A percentile compares a stretch with the other conserved stretches of the same genome.
Conservation (phyloP, 371 early-diverging fungal species). For the Rhizopus microsporus region DNA sequence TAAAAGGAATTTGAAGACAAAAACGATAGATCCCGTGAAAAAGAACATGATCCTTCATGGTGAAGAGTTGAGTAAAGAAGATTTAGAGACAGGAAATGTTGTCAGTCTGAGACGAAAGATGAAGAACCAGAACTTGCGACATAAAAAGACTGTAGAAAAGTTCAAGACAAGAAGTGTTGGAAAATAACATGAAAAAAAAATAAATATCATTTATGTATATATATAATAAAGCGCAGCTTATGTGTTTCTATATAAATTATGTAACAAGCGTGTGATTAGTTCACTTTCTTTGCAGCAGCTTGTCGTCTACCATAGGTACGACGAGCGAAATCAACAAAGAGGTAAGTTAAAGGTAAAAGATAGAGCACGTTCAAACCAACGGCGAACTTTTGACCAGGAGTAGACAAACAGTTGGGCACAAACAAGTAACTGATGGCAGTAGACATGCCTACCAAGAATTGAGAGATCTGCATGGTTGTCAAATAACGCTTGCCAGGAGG, state of each 20-base stretch:
- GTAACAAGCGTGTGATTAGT: slow-evolving; percentile 31
- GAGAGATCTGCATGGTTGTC: slow-evolving; percentile 85
- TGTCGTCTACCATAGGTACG: slow-evolving; percentile 62
- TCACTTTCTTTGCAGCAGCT: slow-evolving; percentile 49
- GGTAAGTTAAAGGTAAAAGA: slow-evolving; percentile 76
- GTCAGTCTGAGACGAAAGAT: too few species aligned
- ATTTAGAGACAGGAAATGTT: too few species aligned
- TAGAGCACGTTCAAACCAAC: slow-evolving; percentile 74
- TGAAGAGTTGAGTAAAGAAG: too few species aligned
- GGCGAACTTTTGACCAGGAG: slow-evolving; percentile 66
- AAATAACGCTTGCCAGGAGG: slow-evolving; percentile 85
- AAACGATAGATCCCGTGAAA: neutral
- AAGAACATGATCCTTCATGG: too few species aligned
- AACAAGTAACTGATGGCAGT: slow-evolving; percentile 71
- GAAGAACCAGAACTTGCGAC: too few species aligned
- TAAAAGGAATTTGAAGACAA: neutral
- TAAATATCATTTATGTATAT: too few species aligned
- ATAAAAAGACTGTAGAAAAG: too few species aligned
- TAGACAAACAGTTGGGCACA: slow-evolving; percentile 65
- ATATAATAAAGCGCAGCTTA: neutral
- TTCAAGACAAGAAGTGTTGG: neutral
- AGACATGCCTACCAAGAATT: slow-evolving; percentile 81
- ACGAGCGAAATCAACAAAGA: slow-evolving; percentile 79
- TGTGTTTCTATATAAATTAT: neutral
- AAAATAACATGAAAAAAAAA: neutral